Percentiles rank a stretch among this genome's conserved stretches.
Conservation (phyloP, 1,284 basidiomycete species). For the Amylostereum chailletii region DNA sequence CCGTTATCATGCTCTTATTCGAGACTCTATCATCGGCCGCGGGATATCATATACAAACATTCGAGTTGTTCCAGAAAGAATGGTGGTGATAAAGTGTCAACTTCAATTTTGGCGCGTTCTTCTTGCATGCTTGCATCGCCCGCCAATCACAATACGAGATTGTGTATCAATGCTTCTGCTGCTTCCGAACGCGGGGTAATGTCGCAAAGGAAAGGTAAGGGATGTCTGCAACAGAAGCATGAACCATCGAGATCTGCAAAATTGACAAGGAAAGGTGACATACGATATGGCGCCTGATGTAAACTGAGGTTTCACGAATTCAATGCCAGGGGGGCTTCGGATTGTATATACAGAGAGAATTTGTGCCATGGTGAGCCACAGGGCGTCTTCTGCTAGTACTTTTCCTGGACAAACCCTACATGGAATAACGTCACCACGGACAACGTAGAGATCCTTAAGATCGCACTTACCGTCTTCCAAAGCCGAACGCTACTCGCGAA, state of each 20-base stretch:
- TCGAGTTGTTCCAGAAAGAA: no score
- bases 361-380: neutral
- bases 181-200: constrained; percentile 7
- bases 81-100: no score
- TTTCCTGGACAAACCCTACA: neutral
- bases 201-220: constrained; percentile 10
- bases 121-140: no score
- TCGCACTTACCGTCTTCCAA: neutral
- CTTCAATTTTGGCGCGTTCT: no score
- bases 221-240: constrained; percentile 4
- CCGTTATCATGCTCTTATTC: no score
- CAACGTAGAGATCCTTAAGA: no score
- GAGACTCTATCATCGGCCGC: no score
- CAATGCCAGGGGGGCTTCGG: neutral
- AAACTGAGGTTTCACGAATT: no score
- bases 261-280: neutral
- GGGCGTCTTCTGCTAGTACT: neutral
- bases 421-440: no score
- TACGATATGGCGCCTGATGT: constrained; percentile 10
- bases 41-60: no score
- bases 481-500: neutral
- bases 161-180: neutral
- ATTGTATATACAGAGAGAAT: neutral
- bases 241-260: constrained; percentile 4
- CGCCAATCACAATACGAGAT: no score